phyloP scores from a whole-genome alignment of 257 asterid genomes.

The Phtheirospermum japonicum region DNA sequence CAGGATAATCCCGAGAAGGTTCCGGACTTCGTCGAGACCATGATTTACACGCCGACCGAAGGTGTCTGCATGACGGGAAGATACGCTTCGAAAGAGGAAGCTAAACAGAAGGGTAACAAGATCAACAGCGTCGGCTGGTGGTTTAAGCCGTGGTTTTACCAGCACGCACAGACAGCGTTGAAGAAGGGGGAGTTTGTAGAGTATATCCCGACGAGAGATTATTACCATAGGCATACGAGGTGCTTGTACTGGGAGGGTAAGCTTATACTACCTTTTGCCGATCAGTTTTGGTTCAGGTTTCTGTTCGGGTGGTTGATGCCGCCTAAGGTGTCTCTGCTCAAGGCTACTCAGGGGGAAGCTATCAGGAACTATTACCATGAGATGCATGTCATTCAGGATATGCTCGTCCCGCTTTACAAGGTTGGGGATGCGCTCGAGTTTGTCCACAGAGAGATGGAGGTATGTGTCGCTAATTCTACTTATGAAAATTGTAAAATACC shows the following conservation, averaged over 20 bases:
- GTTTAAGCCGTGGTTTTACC: constrained; percentile 97
- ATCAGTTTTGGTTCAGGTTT: constrained; percentile 94
- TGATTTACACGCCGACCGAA: constrained; percentile 71
- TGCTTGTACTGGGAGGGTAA: constrained; percentile 98
- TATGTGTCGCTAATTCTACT: constrained; percentile 24
- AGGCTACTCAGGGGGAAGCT: constrained; percentile 95
- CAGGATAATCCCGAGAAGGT: constrained; percentile 85
- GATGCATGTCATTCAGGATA: constrained; percentile 95
- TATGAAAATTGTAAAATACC: not conserved
- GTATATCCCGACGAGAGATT: constrained; percentile 89
- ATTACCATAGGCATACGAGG: constrained; percentile 92
- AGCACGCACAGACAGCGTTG: constrained; percentile 90
- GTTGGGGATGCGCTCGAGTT: constrained; percentile 92
- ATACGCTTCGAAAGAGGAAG: constrained; percentile 89
- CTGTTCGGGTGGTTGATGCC: constrained; percentile 92
- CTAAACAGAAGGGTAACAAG: constrained; percentile 79
- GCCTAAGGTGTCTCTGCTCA: constrained; percentile 93
- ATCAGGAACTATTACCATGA: constrained; percentile 88
- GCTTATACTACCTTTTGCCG: constrained; percentile 90
- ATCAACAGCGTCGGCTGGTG: constrained; percentile 88
- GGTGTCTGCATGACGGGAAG: constrained; percentile 81
- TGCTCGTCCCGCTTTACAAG: constrained; percentile 93
- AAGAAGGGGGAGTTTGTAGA: constrained; percentile 89
- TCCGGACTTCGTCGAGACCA: constrained; percentile 86
- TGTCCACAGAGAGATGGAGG: constrained; percentile 95